Evolutionary conservation across 2,329 filamentous ascomycete species (phyloP).

Genomic region (Xylariales sp.): DNA sequence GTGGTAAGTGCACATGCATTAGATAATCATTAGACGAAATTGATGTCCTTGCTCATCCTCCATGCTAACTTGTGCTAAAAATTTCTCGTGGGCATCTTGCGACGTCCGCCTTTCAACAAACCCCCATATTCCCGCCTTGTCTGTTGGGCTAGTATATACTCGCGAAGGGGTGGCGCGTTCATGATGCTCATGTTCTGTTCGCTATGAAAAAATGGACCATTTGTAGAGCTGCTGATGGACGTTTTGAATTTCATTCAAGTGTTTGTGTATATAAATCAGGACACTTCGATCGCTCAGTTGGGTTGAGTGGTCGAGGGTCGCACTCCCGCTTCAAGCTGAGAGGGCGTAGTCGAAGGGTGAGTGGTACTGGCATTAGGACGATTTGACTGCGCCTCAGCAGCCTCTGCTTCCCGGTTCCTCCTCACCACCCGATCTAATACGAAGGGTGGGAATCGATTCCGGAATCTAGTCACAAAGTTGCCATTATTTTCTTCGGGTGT

Average conservation of each 20-base stretch:
- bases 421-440: slow-evolving; percentile 43
- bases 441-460: slow-evolving; percentile 46
- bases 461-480: slow-evolving; percentile 43
- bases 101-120: background rate
- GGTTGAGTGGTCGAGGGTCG: slow-evolving; percentile 45
- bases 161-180: slow-evolving; percentile 8
- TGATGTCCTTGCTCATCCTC: background rate
- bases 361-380: slow-evolving; percentile 43
- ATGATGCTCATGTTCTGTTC: slow-evolving; percentile 15
- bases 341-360: slow-evolving; percentile 53
- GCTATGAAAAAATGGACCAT: slow-evolving; percentile 21
- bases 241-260: slow-evolving; percentile 40
- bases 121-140: background rate
- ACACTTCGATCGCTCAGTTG: slow-evolving; percentile 40
- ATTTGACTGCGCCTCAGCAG: slow-evolving; percentile 31
- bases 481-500: slow-evolving; percentile 32
- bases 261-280: slow-evolving; percentile 36
- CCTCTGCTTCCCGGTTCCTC: slow-evolving; percentile 44
- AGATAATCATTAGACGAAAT: slow-evolving; percentile 16
- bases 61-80: background rate
- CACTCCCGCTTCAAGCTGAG: slow-evolving; percentile 60
- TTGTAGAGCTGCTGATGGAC: slow-evolving; percentile 20
- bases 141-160: slow-evolving; percentile 24
- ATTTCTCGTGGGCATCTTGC: background rate
- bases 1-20: slow-evolving; percentile 6